Conservation (phyloP, 208 protist species). For the Leishmania lainsoni region DNA sequence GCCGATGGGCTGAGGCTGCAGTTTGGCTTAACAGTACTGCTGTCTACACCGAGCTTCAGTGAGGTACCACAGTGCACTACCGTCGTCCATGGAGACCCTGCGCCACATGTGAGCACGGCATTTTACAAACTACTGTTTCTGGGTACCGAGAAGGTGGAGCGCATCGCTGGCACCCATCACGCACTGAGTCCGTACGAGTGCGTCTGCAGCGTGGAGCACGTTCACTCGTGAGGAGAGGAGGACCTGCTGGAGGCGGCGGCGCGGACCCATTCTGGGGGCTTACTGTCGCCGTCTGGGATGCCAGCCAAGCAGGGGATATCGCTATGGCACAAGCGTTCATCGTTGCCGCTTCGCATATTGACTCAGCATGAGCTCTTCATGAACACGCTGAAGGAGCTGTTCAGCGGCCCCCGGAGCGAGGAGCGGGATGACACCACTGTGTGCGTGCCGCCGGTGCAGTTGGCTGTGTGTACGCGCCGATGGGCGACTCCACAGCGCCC, state of each 20-base stretch:
- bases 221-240: conserved; percentile 20
- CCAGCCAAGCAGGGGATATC: background rate
- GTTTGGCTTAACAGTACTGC: conserved; percentile 14
- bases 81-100: conserved; percentile 14
- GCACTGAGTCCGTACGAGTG: conserved; percentile 13
- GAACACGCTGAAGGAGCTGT: background rate
- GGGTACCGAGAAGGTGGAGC: conserved; percentile 18
- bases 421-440: background rate
- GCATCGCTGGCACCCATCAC: conserved; percentile 10
- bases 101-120: background rate
- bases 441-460: conserved; percentile 22
- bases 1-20: conserved; percentile 9
- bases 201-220: conserved; percentile 13
- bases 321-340: conserved; percentile 14
- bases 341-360: conserved; percentile 7
- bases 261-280: background rate
- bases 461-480: conserved; percentile 15
- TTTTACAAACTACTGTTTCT: conserved; percentile 19
- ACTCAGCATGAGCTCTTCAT: conserved; percentile 13
- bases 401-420: background rate
- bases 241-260: conserved; percentile 5
- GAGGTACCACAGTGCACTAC: conserved; percentile 9
- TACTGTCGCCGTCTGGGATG: background rate
- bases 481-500: background rate
- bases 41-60: background rate